Evolutionary conservation across 257 asterid species (phyloP).

Genomic region (Datura wrightii): DNA sequence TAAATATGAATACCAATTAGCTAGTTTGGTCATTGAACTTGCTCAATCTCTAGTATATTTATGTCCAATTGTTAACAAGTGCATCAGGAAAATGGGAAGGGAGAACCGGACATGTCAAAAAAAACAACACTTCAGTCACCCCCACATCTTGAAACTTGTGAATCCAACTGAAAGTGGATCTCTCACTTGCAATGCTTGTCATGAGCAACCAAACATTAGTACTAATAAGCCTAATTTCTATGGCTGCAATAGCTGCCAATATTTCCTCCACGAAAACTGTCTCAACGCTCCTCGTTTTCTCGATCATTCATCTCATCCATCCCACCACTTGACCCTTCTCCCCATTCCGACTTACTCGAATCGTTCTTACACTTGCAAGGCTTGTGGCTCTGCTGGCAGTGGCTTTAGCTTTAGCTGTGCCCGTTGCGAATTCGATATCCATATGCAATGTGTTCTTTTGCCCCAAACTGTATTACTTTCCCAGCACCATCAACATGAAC

Average conservation of each 20-base stretch:
- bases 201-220: background rate
- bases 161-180: conserved; percentile 30
- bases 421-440: conserved; percentile 41
- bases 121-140: conserved; percentile 57
- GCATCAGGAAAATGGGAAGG: conserved; percentile 7
- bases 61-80: background rate
- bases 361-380: conserved; percentile 35
- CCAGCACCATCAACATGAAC: conserved; percentile 36
- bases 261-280: conserved; percentile 44
- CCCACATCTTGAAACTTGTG: conserved; percentile 46
- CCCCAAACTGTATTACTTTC: background rate
- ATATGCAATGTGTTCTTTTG: conserved; percentile 34
- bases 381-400: conserved; percentile 36
- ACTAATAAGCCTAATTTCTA: conserved; percentile 27
- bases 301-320: conserved; percentile 42
- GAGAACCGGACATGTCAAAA: background rate
- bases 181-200: conserved; percentile 40
- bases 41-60: background rate
- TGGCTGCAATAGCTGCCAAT: conserved; percentile 45
- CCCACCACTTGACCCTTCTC: conserved; percentile 45
- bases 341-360: conserved; percentile 39
- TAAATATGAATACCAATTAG: background rate
- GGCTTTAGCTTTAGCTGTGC: conserved; percentile 43
- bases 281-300: conserved; percentile 45
- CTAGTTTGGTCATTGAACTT: background rate